Evolutionary conservation across 148 eudicot genomes (phyloP), one percentile per base, ranked within the genome.

Genomic region (Drosera capensis): DNA sequence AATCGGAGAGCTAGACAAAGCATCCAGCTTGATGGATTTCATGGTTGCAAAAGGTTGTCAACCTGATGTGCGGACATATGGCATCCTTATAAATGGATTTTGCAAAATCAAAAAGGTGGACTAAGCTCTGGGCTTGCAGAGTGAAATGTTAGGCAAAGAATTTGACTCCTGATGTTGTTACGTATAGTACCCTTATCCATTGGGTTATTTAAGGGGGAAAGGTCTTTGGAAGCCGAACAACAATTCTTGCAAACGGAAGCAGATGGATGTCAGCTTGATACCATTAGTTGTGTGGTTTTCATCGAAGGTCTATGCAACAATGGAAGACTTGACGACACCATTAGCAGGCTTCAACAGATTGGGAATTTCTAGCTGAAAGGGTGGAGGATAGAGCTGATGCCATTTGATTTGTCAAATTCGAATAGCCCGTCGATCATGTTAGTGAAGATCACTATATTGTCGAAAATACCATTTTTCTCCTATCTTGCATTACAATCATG

Each of bases 81-180:
- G 3, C 18, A 40, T 54, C 18, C 29, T 57, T 20, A 46, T 55
- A 1, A 55, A 40, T 40, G 62, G 62, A 41, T 57, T 25, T 57
- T 12, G 31, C 47, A 46, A 19, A 4, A 14, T 0, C 12, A 11
- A 12, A 25, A 40, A 29, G 11, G 26, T 48, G 17, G 54, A 57
- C 12, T 28, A 40, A 14, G 59, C 52, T 25, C 29, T 57, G 0
- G 22, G 20, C 7, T 0, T 44, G 21, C 23, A 42, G 3, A 23
- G 39, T 2, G 47, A 25, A 14, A 45, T 60, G 58, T 5, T 20
- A 19, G 15, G 43, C 23, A n/a, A 26, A 14, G 54, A 28, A 19
- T 20, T 54, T n/a, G 13, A 0, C 23, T 0, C 66, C 59, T 7
- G 9, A 40, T 39, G 48, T 19, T 15, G 8, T 40, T 2, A 41